These are phyloP conservation scores for Eucalyptus camaldulensis DNA, from an alignment of 345 rosid species.

Conservation along the genomic window DNA sequence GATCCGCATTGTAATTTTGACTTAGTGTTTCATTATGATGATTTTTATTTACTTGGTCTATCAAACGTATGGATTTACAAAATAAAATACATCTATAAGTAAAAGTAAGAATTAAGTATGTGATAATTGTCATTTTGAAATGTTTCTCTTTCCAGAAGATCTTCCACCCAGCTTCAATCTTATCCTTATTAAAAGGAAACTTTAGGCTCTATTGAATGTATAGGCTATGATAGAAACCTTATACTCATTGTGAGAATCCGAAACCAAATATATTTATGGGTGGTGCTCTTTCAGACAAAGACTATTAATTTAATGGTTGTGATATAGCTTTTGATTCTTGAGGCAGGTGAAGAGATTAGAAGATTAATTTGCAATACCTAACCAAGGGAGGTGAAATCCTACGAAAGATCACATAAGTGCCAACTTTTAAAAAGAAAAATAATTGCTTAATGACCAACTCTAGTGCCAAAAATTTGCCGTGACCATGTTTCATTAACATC, in stretches of 20 bases:
- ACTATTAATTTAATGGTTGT: background rate
- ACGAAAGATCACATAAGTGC: fast-evolving
- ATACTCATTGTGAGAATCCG: background rate
- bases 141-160: background rate
- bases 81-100: background rate
- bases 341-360: background rate
- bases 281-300: background rate
- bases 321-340: background rate
- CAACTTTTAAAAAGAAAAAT: no score
- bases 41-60: background rate
- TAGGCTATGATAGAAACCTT: background rate
- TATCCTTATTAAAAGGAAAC: background rate
- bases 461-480: background rate
- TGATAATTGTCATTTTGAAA: background rate
- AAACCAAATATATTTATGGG: no score
- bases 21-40: background rate
- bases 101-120: background rate
- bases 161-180: background rate
- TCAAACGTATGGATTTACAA: background rate
- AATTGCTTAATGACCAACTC: background rate
- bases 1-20: background rate
- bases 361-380: background rate
- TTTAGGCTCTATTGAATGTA: background rate
- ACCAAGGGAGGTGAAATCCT: background rate
- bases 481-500: background rate